These are phyloP conservation scores for Leccinum subgranulosum DNA, from an alignment of 768 basidiomycete species.

Conservation along the genomic window DNA sequence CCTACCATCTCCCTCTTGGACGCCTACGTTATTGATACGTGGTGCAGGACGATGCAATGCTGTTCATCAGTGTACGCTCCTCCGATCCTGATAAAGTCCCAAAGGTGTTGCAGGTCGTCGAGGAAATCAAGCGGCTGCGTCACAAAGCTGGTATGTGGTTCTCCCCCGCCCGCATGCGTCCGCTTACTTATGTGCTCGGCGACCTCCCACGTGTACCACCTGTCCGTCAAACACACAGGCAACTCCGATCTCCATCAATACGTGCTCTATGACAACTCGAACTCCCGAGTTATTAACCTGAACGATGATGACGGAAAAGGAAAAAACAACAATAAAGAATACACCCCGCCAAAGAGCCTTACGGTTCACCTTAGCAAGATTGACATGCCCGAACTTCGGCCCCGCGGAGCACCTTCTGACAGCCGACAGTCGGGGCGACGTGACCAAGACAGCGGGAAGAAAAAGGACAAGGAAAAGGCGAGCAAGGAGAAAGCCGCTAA, in stretches of 20 bases:
- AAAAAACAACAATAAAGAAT: conserved; percentile 38
- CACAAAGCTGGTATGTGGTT: conserved; percentile 61
- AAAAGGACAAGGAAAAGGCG: not conserved
- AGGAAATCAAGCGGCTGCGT: conserved; percentile 73
- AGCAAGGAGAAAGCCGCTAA: no score
- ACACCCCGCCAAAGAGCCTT: conserved; percentile 66
- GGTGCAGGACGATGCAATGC: conserved; percentile 69
- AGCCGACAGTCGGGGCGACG: not conserved
- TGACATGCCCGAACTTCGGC: conserved; percentile 72
- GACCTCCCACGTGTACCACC: conserved; percentile 20
- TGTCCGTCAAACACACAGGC: conserved; percentile 37
- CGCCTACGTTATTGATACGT: not conserved
- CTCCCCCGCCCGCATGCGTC: not conserved
- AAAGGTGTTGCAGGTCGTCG: conserved; percentile 77
- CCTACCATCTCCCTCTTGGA: not conserved
- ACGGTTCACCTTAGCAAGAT: conserved; percentile 83
- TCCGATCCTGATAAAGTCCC: conserved; percentile 61
- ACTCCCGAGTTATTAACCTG: conserved; percentile 64
- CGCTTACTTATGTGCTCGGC: not conserved
- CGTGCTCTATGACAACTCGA: conserved; percentile 58
- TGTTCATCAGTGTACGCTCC: conserved; percentile 74
- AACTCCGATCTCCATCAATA: conserved; percentile 72
- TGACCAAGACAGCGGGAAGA: conserved; percentile 6
- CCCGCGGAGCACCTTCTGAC: conserved; percentile 3
- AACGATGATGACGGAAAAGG: conserved; percentile 43